Conservation (phyloP, 2,329 filamentous ascomycete genomes). For the Tolypocladium endophyticum region DNA sequence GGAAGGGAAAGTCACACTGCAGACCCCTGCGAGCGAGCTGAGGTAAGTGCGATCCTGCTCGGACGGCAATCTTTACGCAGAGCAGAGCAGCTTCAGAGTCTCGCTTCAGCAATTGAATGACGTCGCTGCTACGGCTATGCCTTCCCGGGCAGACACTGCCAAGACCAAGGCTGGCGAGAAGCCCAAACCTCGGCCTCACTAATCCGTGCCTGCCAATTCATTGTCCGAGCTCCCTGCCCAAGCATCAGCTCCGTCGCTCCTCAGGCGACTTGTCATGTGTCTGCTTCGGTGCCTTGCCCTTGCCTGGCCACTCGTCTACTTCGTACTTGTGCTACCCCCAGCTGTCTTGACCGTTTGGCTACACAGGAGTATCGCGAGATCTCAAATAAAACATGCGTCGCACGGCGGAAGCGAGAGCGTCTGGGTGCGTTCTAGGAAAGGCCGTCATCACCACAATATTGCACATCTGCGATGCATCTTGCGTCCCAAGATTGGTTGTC, state of each 20-base stretch:
- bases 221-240: not conserved
- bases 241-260: not conserved
- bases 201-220: not conserved
- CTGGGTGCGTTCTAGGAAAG: not conserved
- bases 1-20: not conserved
- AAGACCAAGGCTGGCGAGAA: not conserved
- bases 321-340: not conserved
- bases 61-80: not conserved
- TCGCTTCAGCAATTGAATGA: not conserved
- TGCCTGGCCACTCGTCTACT: not conserved
- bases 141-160: not conserved
- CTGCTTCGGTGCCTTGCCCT: not conserved
- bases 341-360: not conserved
- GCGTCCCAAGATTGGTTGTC: not conserved
- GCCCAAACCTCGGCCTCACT: not conserved
- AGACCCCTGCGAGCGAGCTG: not conserved
- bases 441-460: not conserved
- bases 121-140: not conserved
- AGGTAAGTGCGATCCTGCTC: not conserved
- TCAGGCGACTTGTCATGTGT: not conserved
- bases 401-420: not conserved
- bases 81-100: not conserved
- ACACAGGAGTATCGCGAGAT: not conserved
- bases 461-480: not conserved
- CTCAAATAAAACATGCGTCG: not conserved